Evolutionary conservation across 306 rosid genomes (phyloP).

Genomic region (Dalbergia cochinchinensis): DNA sequence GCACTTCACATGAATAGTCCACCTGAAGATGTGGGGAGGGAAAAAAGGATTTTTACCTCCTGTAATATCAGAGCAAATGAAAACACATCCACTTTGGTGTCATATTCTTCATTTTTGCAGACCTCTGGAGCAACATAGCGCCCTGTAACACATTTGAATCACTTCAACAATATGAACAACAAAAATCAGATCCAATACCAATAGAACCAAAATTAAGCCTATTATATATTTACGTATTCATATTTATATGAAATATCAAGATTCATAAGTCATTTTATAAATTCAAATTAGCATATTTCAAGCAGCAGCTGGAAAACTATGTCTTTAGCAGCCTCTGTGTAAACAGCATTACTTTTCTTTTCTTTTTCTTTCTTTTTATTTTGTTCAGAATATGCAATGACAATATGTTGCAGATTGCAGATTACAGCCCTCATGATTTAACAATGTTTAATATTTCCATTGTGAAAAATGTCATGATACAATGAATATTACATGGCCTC

Average conservation of each 20-base stretch:
- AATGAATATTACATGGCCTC: slow-evolving; percentile 13
- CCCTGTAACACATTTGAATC: slow-evolving; percentile 50
- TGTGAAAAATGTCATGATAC: slow-evolving; percentile 32
- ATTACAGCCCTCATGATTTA: slow-evolving; percentile 17
- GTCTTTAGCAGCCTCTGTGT: slow-evolving; percentile 10
- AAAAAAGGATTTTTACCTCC: slow-evolving; percentile 51
- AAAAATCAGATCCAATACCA: slow-evolving; percentile 32
- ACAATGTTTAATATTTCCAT: slow-evolving; percentile 15
- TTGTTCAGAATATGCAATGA: slow-evolving; percentile 26
- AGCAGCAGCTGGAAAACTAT: slow-evolving; percentile 15
- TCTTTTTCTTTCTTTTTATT: not conserved
- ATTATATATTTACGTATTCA: not conserved
- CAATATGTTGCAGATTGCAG: slow-evolving; percentile 14
- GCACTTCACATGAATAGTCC: not conserved
- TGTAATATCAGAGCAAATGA: slow-evolving; percentile 66
- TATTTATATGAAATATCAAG: not conserved
- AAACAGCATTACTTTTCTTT: slow-evolving; percentile 11
- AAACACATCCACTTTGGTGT: slow-evolving; percentile 62
- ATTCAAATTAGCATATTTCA: slow-evolving; percentile 29
- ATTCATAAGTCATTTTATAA: slow-evolving; percentile 17
- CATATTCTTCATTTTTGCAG: slow-evolving; percentile 62
- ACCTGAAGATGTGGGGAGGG: not conserved
- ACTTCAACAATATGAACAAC: slow-evolving; percentile 32
- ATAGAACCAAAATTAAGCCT: slow-evolving; percentile 15
- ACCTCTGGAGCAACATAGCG: slow-evolving; percentile 74